Conservation (phyloP, 2,329 filamentous ascomycete genomes). For the Ophiobolus disseminans region DNA sequence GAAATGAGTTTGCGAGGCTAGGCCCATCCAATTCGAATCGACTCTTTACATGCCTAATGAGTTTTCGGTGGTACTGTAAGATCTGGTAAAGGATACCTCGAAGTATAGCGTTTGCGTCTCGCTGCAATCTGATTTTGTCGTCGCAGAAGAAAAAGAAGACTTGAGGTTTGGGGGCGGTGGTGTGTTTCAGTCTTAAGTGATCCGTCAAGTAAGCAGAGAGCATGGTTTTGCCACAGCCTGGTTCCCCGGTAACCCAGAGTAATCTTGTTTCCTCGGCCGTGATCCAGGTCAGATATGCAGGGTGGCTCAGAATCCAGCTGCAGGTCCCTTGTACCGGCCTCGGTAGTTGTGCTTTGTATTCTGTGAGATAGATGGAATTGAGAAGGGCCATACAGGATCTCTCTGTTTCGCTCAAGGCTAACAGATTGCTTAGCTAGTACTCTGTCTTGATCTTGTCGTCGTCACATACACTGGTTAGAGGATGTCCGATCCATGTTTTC, state of each 20-base stretch:
- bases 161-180: constrained; percentile 9
- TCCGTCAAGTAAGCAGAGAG: constrained; percentile 46
- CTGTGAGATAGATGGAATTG: constrained; percentile 35
- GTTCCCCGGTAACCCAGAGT: constrained; percentile 49
- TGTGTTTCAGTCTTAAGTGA: constrained; percentile 26
- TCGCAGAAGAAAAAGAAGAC: constrained; percentile 48
- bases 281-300: constrained; percentile 41
- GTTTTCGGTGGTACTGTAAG: constrained; percentile 36
- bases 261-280: constrained; percentile 34
- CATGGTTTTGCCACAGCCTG: constrained; percentile 50
- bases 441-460: neutral
- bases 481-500: constrained; percentile 12
- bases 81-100: constrained; percentile 48
- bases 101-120: constrained; percentile 47
- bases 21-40: constrained; percentile 41
- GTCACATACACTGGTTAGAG: constrained; percentile 24
- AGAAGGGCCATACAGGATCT: constrained; percentile 44
- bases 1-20: constrained; percentile 45
- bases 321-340: constrained; percentile 46
- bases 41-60: constrained; percentile 43
- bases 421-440: constrained; percentile 15
- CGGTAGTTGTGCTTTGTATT: constrained; percentile 41
- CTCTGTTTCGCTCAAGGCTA: constrained; percentile 46
- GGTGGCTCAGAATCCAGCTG: constrained; percentile 45
- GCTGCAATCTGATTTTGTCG: constrained; percentile 45